Evolutionary conservation across 371 early-diverging fungal species (phyloP).

Genomic region (Basidiobolus meristosporus): DNA sequence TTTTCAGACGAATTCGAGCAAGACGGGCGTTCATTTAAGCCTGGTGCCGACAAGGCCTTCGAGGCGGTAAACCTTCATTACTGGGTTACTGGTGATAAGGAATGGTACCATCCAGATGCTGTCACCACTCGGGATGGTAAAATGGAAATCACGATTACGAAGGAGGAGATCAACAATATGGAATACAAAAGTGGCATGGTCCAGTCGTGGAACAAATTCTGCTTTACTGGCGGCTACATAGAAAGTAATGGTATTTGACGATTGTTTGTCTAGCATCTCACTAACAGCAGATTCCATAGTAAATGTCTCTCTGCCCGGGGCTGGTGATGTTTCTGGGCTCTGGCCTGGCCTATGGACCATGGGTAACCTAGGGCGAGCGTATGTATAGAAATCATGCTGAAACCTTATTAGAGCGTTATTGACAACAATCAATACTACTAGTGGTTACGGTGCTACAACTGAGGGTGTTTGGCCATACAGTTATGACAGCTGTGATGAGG

Average conservation of each 20-base stretch:
- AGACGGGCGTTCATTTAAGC: constrained; percentile 21
- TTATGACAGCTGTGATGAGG: constrained; percentile 23
- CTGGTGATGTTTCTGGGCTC: constrained; percentile 16
- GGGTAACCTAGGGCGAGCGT: constrained; percentile 32
- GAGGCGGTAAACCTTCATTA: constrained; percentile 29
- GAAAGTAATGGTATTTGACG: too few species aligned
- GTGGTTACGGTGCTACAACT: constrained; percentile 26
- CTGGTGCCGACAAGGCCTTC: constrained; percentile 23
- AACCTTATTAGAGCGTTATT: too few species aligned
- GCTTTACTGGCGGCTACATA: constrained; percentile 31
- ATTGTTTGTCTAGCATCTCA: too few species aligned
- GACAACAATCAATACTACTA: too few species aligned
- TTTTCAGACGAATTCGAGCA: constrained; percentile 31
- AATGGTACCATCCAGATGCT: constrained; percentile 22
- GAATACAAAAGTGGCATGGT: constrained; percentile 28
- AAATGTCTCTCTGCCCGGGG: constrained; percentile 28
- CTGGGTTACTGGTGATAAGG: constrained; percentile 21
- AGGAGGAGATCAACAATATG: constrained; percentile 13
- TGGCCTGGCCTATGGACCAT: constrained; percentile 36
- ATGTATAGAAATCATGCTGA: too few species aligned
- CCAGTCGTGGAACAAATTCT: constrained; percentile 36
- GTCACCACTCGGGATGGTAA: constrained; percentile 18
- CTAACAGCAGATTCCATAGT: too few species aligned
- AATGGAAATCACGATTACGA: constrained; percentile 17
- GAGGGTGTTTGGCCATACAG: constrained; percentile 36